Conservation (phyloP, 179 eudicot species). For the Carnegiea gigantea region DNA sequence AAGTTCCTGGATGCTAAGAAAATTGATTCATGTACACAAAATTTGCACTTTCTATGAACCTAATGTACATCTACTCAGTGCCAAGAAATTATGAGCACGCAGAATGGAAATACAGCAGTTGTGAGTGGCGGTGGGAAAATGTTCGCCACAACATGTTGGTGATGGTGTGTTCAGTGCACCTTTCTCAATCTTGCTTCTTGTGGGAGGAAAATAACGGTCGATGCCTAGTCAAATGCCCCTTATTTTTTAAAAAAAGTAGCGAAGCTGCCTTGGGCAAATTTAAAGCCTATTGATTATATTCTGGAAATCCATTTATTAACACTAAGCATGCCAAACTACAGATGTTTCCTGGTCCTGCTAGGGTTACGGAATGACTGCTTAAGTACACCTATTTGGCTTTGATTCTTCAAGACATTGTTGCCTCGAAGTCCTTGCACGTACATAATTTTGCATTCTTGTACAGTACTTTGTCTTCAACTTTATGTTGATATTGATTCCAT, state of each 20-base stretch:
- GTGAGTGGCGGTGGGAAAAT: not conserved
- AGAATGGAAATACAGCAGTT: not conserved
- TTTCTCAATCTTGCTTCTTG: not conserved
- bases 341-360: not conserved
- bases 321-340: not conserved
- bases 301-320: not conserved
- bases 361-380: not conserved
- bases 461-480: constrained; percentile 1
- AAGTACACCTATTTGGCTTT: not conserved
- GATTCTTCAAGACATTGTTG: not conserved
- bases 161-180: not conserved
- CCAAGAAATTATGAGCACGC: not conserved
- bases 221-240: no score
- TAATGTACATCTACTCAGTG: not conserved
- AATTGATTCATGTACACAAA: not conserved
- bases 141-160: not conserved
- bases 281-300: not conserved
- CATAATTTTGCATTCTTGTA: not conserved
- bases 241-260: no score
- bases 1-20: not conserved
- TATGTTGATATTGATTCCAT: not conserved
- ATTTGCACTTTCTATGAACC: not conserved
- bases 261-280: not conserved
- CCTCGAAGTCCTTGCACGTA: not conserved
- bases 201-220: not conserved